Evolutionary conservation across 306 rosid genomes (phyloP).

Genomic region (Sicyos baderoa): DNA sequence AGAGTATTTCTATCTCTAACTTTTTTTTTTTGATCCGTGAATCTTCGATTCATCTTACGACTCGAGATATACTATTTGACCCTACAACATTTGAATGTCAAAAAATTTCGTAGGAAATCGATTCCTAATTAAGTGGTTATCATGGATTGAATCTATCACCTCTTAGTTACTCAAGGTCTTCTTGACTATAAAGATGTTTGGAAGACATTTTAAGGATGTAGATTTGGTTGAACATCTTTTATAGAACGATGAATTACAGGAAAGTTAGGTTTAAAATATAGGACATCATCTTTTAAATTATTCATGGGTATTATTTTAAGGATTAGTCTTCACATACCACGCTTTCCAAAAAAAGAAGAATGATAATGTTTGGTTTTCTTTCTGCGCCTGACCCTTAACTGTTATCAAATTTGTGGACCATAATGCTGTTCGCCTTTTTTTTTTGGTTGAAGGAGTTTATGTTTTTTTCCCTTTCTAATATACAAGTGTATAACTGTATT

Average conservation of each 20-base stretch:
- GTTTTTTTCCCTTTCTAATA: background rate
- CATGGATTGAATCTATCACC: no score
- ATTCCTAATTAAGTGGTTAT: no score
- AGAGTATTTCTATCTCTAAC: background rate
- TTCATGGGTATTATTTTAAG: background rate
- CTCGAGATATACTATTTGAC: no score
- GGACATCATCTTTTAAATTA: background rate
- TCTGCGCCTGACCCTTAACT: background rate
- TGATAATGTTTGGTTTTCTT: background rate
- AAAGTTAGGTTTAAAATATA: background rate
- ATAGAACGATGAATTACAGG: no score
- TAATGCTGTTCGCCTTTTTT: no score
- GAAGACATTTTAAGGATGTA: background rate
- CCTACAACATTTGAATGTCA: no score
- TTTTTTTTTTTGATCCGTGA: background rate
- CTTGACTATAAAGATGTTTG: no score
- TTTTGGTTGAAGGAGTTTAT: background rate
- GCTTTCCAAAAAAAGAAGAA: background rate
- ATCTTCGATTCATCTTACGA: no score
- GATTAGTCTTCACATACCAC: background rate
- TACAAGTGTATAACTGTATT: background rate
- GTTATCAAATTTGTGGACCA: background rate
- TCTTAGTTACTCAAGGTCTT: no score
- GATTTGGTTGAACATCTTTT: background rate
- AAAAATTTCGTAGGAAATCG: no score